Conservation (phyloP, 345 rosid genomes). For the Euphorbia tirucalli region DNA sequence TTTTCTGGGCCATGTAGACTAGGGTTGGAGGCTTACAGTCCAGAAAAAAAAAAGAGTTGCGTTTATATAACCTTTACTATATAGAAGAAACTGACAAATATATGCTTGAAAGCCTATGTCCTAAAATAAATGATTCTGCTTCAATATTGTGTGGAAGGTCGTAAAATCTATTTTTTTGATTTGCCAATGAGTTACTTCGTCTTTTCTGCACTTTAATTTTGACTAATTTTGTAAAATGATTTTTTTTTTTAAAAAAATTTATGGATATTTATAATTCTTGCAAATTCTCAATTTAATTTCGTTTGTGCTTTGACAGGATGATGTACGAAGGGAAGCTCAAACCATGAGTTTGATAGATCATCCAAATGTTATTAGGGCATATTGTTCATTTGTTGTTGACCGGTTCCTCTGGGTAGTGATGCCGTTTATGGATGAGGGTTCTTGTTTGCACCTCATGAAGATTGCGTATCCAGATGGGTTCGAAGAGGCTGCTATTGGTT, state of each 20-base stretch:
- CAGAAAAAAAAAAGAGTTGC: background rate
- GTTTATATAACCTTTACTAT: background rate
- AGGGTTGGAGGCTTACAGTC: too few relatives aligned
- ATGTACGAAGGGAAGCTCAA: conserved; percentile 89
- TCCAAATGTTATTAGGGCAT: conserved; percentile 84
- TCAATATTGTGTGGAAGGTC: conserved; percentile 1
- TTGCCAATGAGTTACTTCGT: background rate
- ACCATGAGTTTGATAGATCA: conserved; percentile 98
- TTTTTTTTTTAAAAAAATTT: background rate
- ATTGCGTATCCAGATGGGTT: conserved; percentile 87
- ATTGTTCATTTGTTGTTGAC: conserved; percentile 89
- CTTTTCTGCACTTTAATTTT: background rate
- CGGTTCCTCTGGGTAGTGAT: conserved; percentile 90
- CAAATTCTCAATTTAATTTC: conserved; percentile 10
- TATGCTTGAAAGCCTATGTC: background rate
- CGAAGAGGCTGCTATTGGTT: conserved; percentile 90
- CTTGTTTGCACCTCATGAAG: conserved; percentile 97
- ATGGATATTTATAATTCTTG: background rate
- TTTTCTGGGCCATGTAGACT: background rate
- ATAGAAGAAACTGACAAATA: background rate
- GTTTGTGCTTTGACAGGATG: conserved; percentile 57
- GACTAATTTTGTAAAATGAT: too few relatives aligned
- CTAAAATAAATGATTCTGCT: background rate
- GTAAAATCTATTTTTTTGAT: background rate
- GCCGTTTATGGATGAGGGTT: conserved; percentile 99